Base-by-base conservation (phyloP, 768 basidiomycete genomes). In the Russula sp. region DNA sequence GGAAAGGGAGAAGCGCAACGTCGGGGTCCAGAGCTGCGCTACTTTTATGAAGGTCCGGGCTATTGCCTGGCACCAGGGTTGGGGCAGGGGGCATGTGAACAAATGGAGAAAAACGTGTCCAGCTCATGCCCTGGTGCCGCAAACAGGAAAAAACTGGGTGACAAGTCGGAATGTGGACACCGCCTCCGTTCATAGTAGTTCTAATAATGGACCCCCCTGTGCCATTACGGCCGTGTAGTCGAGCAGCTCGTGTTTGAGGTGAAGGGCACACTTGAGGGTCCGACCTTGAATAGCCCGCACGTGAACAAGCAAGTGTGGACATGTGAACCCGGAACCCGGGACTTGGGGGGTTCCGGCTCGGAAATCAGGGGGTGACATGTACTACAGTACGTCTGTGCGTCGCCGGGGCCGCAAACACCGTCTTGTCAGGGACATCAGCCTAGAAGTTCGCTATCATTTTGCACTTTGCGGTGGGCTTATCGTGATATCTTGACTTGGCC, bases 81-180 rank as follows among this genome's bases (percentile, higher is more conserved):
- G 63, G 63, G 63, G 63, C 58, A 60, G 34, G 31, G 63, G 63
- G 63, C 59, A 64, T 64, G 58, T 60, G 63, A 47, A 50, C 63
- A 55, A 42, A 32, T 54, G n/a, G 50, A 27, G 4, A 32, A 58
- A 53, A 44, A 60, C 39, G 63, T 63, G 58, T 66, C 49, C 22
- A 34, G 63, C 53, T 50, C 39, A 35, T 62, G 59, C 35, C 59
- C 52, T 61, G 13, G 53, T 37, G 37, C 32, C 31, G 40, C 51
- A 42, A 18, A 47, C 32, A 10, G 16, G 27, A 39, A 37, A 39
- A 51, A 40, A 37, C 3, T n/a, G 20, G 18, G 34, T 14, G 22
- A 13, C 42, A 16, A 16, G 22, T 16, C 35, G 56, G 35, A 48
- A 50, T 6, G 13, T 7, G 14, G 40, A 8, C 39, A 16, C 22